Evolutionary conservation across 192 early-diverging fungal genomes (phyloP), one percentile per base, ranked within the genome.

Genomic region (Geranomyces michiganensis): DNA sequence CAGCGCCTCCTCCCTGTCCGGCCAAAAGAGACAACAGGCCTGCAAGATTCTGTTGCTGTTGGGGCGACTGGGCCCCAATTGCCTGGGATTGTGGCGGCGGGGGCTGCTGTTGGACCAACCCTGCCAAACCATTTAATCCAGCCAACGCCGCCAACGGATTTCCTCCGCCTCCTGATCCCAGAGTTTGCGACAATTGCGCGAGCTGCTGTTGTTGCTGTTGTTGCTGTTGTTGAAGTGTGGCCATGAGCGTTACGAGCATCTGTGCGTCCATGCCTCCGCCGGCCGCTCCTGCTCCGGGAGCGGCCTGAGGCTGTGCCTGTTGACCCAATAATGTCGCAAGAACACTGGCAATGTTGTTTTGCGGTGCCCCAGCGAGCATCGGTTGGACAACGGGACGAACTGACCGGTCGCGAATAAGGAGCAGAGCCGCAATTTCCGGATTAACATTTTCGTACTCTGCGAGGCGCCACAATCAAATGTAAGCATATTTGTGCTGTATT

Each of bases 391-490:
- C 49, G 45, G 65, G 74, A 48, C 45, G 70, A 21, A 48, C 47
- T 13, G 45, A 32, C 2, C 74, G 59, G 32, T 82, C 81, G 31
- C 77, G 76, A 15, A 79, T 41, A 21, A 84, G 63, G 13, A 82
- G 27, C 17, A 49, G 48, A 33, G 74, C 73, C 5, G 76, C 82
- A 26, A 64, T 55, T 60, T 84, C 75, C 43, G 74, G 30, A 22
- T 49, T 61, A 30, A 80, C 56, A 29, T 79, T 75, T 24, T 84
- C 80, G 53, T 84, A 84, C 49, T 82, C 82, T 83, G 1, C 4
- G 51, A 53, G 17, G 51, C 51, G 51, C 51, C 4, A 53, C 51
- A 4, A 53, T 24, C n/a, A 53, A 53, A 7, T 53, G 51, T 41
- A 3, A 53, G 51, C 51, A 53, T 53, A 41, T 41, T 10, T 41